A percentile compares a stretch with the other conserved stretches of the same genome.
phyloP scores from a whole-genome alignment of 2,329 filamentous ascomycete genomes.

The Xylaria sp. region DNA sequence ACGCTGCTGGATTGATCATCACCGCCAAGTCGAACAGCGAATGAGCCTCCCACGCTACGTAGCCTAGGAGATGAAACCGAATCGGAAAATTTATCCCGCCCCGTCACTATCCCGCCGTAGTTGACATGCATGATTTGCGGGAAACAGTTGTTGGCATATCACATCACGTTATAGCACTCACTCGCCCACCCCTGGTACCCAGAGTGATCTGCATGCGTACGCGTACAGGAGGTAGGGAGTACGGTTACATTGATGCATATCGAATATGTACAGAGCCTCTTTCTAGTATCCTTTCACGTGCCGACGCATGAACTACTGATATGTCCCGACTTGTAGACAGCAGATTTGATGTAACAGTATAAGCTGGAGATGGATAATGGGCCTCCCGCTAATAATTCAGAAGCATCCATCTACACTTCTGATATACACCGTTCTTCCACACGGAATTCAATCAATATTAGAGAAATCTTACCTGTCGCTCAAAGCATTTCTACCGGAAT shows the following conservation, averaged over 20 bases:
- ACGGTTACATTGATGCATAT: background rate
- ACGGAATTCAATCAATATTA: background rate
- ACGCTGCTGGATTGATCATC: constrained; percentile 22
- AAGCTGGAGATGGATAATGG: background rate
- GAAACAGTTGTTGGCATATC: constrained; percentile 16
- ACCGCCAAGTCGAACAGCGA: constrained; percentile 20
- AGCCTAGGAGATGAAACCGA: constrained; percentile 3
- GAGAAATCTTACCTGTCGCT: too few species aligned
- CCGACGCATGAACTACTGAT: too few species aligned
- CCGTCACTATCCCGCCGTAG: background rate
- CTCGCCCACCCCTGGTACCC: constrained; percentile 9
- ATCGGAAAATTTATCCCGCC: constrained; percentile 6
- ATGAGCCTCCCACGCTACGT: background rate
- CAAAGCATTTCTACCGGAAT: background rate
- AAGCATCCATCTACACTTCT: background rate
- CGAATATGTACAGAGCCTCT: background rate
- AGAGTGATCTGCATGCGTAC: constrained; percentile 23
- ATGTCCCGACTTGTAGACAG: background rate
- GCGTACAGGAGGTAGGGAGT: constrained; percentile 11
- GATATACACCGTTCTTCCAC: background rate
- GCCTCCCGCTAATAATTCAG: background rate
- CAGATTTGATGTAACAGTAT: background rate
- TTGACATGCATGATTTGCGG: constrained; percentile 16
- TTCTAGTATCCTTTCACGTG: background rate
- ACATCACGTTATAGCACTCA: constrained; percentile 18